Base-by-base conservation (phyloP, 106 monocot genomes). In the Acorus gramineus region DNA sequence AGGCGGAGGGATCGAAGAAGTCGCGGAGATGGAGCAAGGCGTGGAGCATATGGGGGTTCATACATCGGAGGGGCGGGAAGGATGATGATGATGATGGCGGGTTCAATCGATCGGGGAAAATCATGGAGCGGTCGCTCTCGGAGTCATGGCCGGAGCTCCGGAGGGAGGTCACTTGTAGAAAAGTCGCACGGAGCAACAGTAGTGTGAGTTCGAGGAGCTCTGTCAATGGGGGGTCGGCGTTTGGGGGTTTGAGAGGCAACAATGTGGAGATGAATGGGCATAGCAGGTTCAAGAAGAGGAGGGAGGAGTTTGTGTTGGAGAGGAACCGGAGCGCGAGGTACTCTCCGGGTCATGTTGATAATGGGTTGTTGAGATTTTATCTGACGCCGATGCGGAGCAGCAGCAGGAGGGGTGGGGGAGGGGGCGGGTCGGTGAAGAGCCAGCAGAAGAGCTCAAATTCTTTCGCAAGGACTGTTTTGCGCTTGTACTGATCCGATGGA, bases 281-380 rank as follows among this genome's bases (percentile, higher is more conserved):
- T 9, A 69, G 69, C 13, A 28, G 1, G 28, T 28, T 28, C 28
- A 83, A 74, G 69, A 85, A 71, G 59, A 80, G 71, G 56, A 71
- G 71, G 50, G 78, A 83, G 52, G 82, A 87, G 47, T 67, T 65
- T 46, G 75, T 71, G 51, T 55, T 87, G 66, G 90, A 87, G 71
- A 72, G 85, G 61, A 91, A 90, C 67, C 66, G 82, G 46, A 96
- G 90, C 57, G 82, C 87, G 4, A 76, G 96, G 60, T 85, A 78
- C 55, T 85, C 81, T n/a, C 85, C 85, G 0, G 61, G 71, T 42
- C 74, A 77, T 56, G 44, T 66, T 8, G 91, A 92, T 55, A 83
- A 81, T 62, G 96, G 91, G 3, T 56, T 88, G 83, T 55, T 85
- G 49, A 69, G 91, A 70, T 88, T 98, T 73, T 92, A 98, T 71